phyloP scores from a whole-genome alignment of 495 filamentous ascomycete species.

The Penicillium odoratum region DNA sequence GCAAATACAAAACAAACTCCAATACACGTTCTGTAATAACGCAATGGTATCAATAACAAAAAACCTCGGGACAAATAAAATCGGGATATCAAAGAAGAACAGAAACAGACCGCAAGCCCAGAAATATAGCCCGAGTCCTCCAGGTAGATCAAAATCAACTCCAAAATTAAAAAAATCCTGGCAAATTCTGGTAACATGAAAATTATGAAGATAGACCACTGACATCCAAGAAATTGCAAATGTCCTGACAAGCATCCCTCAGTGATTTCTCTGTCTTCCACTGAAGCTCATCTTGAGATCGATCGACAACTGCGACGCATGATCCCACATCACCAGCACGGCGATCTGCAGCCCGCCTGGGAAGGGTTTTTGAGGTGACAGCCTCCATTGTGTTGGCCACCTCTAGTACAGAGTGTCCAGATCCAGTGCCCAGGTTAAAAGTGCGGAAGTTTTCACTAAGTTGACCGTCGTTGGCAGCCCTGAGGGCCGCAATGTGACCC shows the following conservation, averaged over 20 bases:
- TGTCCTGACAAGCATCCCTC: constrained; percentile 78
- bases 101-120: neutral
- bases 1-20: neutral
- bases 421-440: constrained; percentile 55
- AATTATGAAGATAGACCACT: constrained; percentile 33
- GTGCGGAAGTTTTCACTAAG: constrained; percentile 48
- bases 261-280: constrained; percentile 86
- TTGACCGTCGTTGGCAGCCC: constrained; percentile 36
- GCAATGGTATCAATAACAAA: neutral
- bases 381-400: constrained; percentile 50
- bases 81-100: neutral
- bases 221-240: constrained; percentile 67
- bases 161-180: neutral
- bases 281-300: constrained; percentile 79
- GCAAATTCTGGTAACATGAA: neutral
- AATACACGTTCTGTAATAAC: neutral
- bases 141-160: neutral
- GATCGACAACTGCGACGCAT: constrained; percentile 76
- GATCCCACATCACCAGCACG: constrained; percentile 78
- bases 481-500: constrained; percentile 62
- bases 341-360: constrained; percentile 66
- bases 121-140: neutral
- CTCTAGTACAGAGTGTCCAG: constrained; percentile 52
- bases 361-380: constrained; percentile 40
- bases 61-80: neutral